Percentiles rank a stretch among this genome's conserved stretches.
phyloP scores from a whole-genome alignment of 2,329 filamentous ascomycete species.

The Macrophomina pseudophaseolina region DNA sequence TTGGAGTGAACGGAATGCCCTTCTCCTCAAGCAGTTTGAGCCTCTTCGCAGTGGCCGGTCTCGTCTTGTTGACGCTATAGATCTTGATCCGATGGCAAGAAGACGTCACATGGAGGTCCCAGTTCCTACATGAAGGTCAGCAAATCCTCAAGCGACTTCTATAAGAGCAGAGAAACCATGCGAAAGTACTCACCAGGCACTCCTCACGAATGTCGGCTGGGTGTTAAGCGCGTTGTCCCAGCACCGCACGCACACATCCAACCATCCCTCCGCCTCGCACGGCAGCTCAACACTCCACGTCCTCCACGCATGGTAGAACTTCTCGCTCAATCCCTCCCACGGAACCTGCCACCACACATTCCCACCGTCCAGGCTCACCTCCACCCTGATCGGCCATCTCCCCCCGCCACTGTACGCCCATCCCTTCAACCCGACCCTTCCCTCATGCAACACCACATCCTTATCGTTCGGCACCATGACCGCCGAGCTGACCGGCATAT shows the following conservation, averaged over 20 bases:
- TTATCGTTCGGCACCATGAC: constrained; percentile 69
- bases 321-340: constrained; percentile 63
- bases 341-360: constrained; percentile 69
- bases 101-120: constrained; percentile 69
- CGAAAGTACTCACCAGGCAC: constrained; percentile 44
- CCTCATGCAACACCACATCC: constrained; percentile 65
- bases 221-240: constrained; percentile 56
- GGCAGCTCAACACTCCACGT: constrained; percentile 68
- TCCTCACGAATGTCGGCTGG: constrained; percentile 50
- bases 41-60: constrained; percentile 54
- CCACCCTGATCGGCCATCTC: constrained; percentile 62
- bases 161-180: not conserved
- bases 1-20: constrained; percentile 55
- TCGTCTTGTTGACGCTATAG: constrained; percentile 66
- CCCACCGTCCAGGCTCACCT: constrained; percentile 67
- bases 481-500: constrained; percentile 72
- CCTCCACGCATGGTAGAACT: constrained; percentile 68
- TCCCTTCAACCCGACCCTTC: constrained; percentile 59
- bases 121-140: constrained; percentile 58
- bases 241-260: constrained; percentile 50
- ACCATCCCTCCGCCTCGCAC: constrained; percentile 56
- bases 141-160: not conserved
- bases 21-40: constrained; percentile 59
- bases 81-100: constrained; percentile 65
- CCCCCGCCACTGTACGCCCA: constrained; percentile 53